Conservation (phyloP, 805 yeast genomes). For the Pichia eremophila region DNA sequence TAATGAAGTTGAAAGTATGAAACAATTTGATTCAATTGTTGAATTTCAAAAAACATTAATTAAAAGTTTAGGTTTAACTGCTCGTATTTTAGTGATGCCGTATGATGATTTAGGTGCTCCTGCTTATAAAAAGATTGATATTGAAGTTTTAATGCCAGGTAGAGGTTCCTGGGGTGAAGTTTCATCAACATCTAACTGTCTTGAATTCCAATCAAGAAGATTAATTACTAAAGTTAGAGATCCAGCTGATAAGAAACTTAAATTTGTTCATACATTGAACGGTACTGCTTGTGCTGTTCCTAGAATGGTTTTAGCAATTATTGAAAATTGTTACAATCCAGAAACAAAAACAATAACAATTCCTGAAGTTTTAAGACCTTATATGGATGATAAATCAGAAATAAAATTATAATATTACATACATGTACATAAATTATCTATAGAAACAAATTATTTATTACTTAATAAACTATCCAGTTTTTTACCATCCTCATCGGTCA, state of each 20-base stretch:
- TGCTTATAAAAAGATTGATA: conserved; percentile 83
- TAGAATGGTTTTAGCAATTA: conserved; percentile 76
- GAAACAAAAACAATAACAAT: conserved; percentile 42
- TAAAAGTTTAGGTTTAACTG: conserved; percentile 59
- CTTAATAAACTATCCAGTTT: conserved; percentile 32
- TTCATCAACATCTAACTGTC: conserved; percentile 84
- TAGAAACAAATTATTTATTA: too few species aligned
- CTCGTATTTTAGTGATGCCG: conserved; percentile 83
- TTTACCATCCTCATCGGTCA: conserved; percentile 64
- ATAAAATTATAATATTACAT: conserved; percentile 9
- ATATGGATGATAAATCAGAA: conserved; percentile 55
- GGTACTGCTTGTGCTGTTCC: conserved; percentile 98
- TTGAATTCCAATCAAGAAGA: conserved; percentile 83
- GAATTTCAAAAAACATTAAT: conserved; percentile 59
- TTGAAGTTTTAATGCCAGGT: conserved; percentile 98
- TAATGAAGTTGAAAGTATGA: conserved; percentile 26
- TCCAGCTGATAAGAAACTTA: conserved; percentile 21
- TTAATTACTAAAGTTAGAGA: conserved; percentile 53
- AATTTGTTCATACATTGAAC: conserved; percentile 73
- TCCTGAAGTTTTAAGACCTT: conserved; percentile 61
- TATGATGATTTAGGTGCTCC: conserved; percentile 89
- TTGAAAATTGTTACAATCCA: conserved; percentile 75
- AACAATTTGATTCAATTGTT: conserved; percentile 51
- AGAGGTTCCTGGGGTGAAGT: conserved; percentile 88
- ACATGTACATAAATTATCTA: too few species aligned